Base-by-base conservation (phyloP, 2,329 filamentous ascomycete genomes). In the Aspergillus fijiensis region DNA sequence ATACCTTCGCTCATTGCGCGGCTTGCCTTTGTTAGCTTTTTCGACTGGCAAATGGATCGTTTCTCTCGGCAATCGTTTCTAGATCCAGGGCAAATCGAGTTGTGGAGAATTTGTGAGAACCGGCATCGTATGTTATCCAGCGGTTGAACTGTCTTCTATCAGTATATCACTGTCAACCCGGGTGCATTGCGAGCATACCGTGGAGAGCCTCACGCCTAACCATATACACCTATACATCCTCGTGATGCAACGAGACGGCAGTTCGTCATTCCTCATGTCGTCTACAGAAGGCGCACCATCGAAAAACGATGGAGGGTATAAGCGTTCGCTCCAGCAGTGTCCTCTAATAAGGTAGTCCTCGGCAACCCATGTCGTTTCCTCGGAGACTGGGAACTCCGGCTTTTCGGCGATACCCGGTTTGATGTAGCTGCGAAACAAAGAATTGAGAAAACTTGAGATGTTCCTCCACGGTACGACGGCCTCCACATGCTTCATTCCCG, bases 261-360 rank as follows among this genome's bases (percentile, higher is more conserved):
- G 70, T 64, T 86, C 83, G 16, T 84, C 74, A 39, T 77, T 74
- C 4, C 84, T 76, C 59, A 84, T 83, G 50, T 86, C 82, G 51
- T 87, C 83, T 60, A 86, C 83, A 42, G 78, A 74, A 52, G 79
- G 76, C 1, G 77, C 74, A 21, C 75, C 73, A 2, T 72, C 62
- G 64, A 87, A 87, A 74, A 84, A 87, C 3, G 74, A 71, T 1
- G 76, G 62, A 0, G 82, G 81, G 60, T 82, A 84, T 56, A 79
- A 80, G 0, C 66, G 49, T 60, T 81, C 76, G 54, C 79, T 81
- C 81, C 83, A 86, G 25, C 83, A 69, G 59, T 83, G 76, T 1
- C 85, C 86, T 25, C 84, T 79, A 7, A 87, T 80, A 1, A 80
- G 67, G 63, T 83, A 87, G 63, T 88, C 86, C 63, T 88, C 86